phyloP scores from a whole-genome alignment of 2,329 filamentous ascomycete genomes.

The Endoconidiophora laricicola region DNA sequence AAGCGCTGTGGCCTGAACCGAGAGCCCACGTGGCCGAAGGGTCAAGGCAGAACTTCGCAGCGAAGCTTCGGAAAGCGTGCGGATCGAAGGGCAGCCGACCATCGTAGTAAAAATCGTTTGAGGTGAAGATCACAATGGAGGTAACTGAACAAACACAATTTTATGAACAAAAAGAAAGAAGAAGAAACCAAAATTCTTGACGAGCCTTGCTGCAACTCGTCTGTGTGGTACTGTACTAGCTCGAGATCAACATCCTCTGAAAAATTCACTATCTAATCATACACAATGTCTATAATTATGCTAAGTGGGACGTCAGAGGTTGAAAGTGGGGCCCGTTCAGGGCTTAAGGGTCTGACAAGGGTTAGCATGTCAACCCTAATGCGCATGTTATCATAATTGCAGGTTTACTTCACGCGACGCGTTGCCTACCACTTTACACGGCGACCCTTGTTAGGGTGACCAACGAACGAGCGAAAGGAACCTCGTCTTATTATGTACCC shows the following conservation, averaged over 20 bases:
- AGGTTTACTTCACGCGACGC: background rate
- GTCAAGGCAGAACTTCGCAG: background rate
- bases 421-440: slow-evolving; percentile 9
- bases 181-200: too few species aligned
- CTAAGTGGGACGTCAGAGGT: slow-evolving; percentile 6
- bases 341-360: background rate
- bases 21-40: slow-evolving; percentile 1
- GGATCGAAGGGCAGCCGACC: slow-evolving; percentile 6
- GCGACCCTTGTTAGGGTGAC: background rate
- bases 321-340: slow-evolving; percentile 7
- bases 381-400: background rate
- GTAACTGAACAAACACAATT: too few species aligned
- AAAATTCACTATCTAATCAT: slow-evolving; percentile 14
- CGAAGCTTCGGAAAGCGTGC: slow-evolving; percentile 10
- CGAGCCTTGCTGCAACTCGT: too few species aligned
- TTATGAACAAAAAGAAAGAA: background rate
- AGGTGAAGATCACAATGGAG: background rate
- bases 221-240: background rate
- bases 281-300: background rate
- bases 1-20: background rate
- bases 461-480: background rate
- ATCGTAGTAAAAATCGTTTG: background rate
- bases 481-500: background rate
- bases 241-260: slow-evolving; percentile 1
- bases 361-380: background rate